A percentile compares a stretch with the other conserved stretches of the same genome.
phyloP scores from a whole-genome alignment of 805 yeast genomes.

The Starmerella powellii region DNA sequence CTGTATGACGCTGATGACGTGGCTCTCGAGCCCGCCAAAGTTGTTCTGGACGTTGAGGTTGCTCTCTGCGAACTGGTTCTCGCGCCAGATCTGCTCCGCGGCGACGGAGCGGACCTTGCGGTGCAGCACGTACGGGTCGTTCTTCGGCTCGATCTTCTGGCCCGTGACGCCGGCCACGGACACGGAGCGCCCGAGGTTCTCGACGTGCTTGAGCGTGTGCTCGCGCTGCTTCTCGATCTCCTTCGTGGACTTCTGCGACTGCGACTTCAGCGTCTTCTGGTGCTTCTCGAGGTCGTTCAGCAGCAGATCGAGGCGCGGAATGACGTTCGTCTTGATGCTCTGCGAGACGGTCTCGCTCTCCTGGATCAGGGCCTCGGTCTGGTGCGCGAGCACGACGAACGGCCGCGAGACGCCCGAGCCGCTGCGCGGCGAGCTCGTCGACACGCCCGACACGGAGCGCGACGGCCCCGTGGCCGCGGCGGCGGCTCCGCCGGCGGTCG shows the following conservation, averaged over 20 bases:
- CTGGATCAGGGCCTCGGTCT: slow-evolving; percentile 28
- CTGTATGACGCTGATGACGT: slow-evolving; percentile 35
- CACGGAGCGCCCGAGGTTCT: slow-evolving; percentile 25
- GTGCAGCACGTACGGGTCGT: slow-evolving; percentile 39
- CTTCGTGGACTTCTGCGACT: slow-evolving; percentile 29
- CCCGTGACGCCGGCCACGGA: slow-evolving; percentile 26
- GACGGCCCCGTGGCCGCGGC: background rate
- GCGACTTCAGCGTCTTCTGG: slow-evolving; percentile 32
- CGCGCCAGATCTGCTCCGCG: slow-evolving; percentile 35
- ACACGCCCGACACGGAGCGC: background rate
- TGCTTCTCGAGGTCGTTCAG: slow-evolving; percentile 34
- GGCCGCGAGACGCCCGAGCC: slow-evolving; percentile 25
- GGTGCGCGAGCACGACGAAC: slow-evolving; percentile 26
- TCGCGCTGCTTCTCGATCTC: slow-evolving; percentile 31
- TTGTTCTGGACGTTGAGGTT: slow-evolving; percentile 34
- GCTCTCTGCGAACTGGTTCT: slow-evolving; percentile 36
- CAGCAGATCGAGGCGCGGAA: slow-evolving; percentile 37
- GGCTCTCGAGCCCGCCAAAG: slow-evolving; percentile 34
- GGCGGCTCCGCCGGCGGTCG: background rate
- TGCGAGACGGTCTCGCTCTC: slow-evolving; percentile 32
- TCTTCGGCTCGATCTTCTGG: slow-evolving; percentile 30
- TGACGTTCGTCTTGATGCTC: slow-evolving; percentile 29
- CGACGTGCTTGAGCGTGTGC: slow-evolving; percentile 32
- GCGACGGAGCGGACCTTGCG: slow-evolving; percentile 32
- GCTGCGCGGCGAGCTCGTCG: too few relatives aligned